Percentiles rank a stretch among this genome's conserved stretches.
Conservation (phyloP, 1,284 basidiomycete genomes). For the Cutaneotrichosporon cyanovorans region DNA sequence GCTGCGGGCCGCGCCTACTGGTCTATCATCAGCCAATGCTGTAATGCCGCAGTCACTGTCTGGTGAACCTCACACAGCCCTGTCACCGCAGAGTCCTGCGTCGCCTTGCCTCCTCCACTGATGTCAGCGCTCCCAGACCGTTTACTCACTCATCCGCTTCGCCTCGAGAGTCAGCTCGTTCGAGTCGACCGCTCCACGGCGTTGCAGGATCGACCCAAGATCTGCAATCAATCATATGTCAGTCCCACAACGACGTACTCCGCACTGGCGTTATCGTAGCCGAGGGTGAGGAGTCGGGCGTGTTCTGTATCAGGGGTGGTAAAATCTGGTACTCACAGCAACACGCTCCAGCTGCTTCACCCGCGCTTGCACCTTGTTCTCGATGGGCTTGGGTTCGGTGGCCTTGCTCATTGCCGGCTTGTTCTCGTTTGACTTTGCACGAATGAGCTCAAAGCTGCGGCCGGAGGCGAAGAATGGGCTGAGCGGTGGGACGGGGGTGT, state of each 20-base stretch:
- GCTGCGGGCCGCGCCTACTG: too few relatives aligned
- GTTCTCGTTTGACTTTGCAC: neutral
- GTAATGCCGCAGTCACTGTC: too few relatives aligned
- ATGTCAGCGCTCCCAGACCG: neutral
- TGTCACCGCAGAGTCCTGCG: conserved; percentile 5
- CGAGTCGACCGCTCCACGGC: conserved; percentile 4
- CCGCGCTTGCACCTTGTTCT: conserved; percentile 6
- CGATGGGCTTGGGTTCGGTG: conserved; percentile 1
- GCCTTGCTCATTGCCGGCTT: too few relatives aligned
- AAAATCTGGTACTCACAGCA: neutral
- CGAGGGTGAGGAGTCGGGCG: too few relatives aligned
- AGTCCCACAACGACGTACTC: neutral
- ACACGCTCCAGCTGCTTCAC: conserved; percentile 12
- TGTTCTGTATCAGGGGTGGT: too few relatives aligned
- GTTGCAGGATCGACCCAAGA: conserved; percentile 9
- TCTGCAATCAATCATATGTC: conserved; percentile 2
- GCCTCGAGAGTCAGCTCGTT: conserved; percentile 14
- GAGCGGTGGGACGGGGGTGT: neutral
- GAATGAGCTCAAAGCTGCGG: conserved; percentile 15
- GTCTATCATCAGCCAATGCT: too few relatives aligned
- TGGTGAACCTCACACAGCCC: too few relatives aligned
- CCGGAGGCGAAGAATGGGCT: conserved; percentile 16
- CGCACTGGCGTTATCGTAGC: neutral
- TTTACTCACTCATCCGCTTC: conserved; percentile 13
- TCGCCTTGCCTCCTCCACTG: conserved; percentile 13